Percentiles rank a stretch among this genome's conserved stretches.
Conservation (phyloP, 441 rosid species). For the Jatropha podagrica region DNA sequence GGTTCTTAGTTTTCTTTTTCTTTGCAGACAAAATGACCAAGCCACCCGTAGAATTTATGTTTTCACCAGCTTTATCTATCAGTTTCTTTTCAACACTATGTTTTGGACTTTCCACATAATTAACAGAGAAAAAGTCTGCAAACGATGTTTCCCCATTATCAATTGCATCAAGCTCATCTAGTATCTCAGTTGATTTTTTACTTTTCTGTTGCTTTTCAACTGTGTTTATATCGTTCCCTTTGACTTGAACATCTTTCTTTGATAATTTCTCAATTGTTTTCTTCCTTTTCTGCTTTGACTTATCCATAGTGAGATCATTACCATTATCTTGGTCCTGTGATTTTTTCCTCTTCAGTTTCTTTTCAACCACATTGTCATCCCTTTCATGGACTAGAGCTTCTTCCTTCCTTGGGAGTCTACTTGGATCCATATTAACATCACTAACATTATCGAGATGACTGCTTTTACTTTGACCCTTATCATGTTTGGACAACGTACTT, state of each 20-base stretch:
- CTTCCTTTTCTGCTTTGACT: conserved; percentile 29
- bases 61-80: conserved; percentile 25
- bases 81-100: conserved; percentile 24
- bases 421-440: not conserved
- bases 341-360: conserved; percentile 20
- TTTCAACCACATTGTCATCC: conserved; percentile 12
- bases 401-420: not conserved
- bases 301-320: conserved; percentile 21
- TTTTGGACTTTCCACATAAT: conserved; percentile 24
- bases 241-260: conserved; percentile 18
- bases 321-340: conserved; percentile 5
- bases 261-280: conserved; percentile 22
- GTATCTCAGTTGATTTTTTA: conserved; percentile 34
- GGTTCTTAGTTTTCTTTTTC: conserved; percentile 48
- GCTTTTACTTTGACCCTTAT: conserved; percentile 8
- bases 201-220: conserved; percentile 36
- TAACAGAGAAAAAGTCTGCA: conserved; percentile 45
- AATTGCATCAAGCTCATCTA: conserved; percentile 49
- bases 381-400: not conserved
- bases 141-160: conserved; percentile 62
- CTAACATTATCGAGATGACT: conserved; percentile 5
- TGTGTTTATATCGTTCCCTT: not conserved
- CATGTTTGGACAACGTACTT: conserved; percentile 18
- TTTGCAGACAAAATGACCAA: conserved; percentile 30
- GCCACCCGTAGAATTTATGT: conserved; percentile 28